phyloP scores from a whole-genome alignment of 306 rosid genomes.

The Glycyrrhiza uralensis region DNA sequence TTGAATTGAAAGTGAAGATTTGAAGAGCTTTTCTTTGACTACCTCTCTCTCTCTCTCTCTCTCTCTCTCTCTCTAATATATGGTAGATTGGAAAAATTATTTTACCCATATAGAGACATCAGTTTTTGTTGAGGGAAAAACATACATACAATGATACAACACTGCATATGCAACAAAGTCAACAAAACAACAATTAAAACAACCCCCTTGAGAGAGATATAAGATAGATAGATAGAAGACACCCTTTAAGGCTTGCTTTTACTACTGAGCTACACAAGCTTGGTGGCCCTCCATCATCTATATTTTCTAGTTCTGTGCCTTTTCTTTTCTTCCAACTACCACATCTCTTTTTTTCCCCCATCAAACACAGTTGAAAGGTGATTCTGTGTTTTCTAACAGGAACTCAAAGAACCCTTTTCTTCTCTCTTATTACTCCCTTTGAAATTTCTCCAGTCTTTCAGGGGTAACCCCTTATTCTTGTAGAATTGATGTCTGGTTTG shows the following conservation, averaged over 20 bases:
- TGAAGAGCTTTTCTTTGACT: too few species aligned
- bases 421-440: not conserved
- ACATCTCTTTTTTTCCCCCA: not conserved
- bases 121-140: not conserved
- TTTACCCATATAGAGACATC: not conserved
- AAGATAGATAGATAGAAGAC: not conserved
- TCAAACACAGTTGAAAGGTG: slow-evolving; percentile 21
- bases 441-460: slow-evolving; percentile 14
- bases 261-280: slow-evolving; percentile 37
- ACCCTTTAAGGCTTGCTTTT: slow-evolving; percentile 38
- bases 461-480: not conserved
- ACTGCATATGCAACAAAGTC: slow-evolving; percentile 37
- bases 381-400: not conserved
- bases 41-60: too few species aligned
- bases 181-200: slow-evolving; percentile 36
- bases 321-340: slow-evolving; percentile 28
- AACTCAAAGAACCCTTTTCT: not conserved
- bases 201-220: slow-evolving; percentile 15
- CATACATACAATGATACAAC: not conserved
- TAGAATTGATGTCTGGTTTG: slow-evolving; percentile 52
- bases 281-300: slow-evolving; percentile 43
- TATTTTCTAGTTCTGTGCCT: slow-evolving; percentile 34
- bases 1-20: not conserved
- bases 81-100: too few species aligned
- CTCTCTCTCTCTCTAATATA: too few species aligned